These are phyloP conservation scores for Cynara cardunculus DNA, from an alignment of 129 eudicot genomes.

Conservation along the genomic window DNA sequence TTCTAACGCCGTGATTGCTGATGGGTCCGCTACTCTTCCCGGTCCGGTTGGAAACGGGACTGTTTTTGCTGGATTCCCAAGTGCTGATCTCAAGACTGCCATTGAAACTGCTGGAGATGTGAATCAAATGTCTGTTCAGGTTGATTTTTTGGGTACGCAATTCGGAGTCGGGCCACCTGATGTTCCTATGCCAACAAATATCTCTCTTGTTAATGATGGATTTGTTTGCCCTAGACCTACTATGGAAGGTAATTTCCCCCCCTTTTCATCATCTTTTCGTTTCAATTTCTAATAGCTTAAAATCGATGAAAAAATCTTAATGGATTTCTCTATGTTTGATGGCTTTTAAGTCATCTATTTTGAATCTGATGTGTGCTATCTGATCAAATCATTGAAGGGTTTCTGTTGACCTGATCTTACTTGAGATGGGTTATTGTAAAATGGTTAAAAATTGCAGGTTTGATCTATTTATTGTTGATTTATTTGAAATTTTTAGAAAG, in stretches of 20 bases:
- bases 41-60: conserved; percentile 81
- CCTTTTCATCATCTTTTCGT: background rate
- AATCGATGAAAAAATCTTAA: background rate
- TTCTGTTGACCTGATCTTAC: background rate
- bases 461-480: background rate
- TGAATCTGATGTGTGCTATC: background rate
- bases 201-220: conserved; percentile 79
- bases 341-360: background rate
- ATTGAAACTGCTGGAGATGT: conserved; percentile 88
- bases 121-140: conserved; percentile 58
- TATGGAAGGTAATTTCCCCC: conserved; percentile 41
- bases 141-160: conserved; percentile 74
- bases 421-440: background rate
- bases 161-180: conserved; percentile 58
- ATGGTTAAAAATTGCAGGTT: conserved; percentile 1
- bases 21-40: conserved; percentile 61
- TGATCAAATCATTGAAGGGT: background rate
- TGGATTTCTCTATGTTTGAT: background rate
- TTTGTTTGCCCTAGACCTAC: conserved; percentile 66
- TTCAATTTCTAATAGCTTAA: background rate
- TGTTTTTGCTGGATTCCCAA: conserved; percentile 78
- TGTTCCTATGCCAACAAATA: conserved; percentile 80
- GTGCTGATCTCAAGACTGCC: conserved; percentile 68
- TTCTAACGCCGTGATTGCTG: conserved; percentile 68
- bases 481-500: background rate